phyloP scores from a whole-genome alignment of 2,329 filamentous ascomycete species.

The Metarhizium anisopliae region DNA sequence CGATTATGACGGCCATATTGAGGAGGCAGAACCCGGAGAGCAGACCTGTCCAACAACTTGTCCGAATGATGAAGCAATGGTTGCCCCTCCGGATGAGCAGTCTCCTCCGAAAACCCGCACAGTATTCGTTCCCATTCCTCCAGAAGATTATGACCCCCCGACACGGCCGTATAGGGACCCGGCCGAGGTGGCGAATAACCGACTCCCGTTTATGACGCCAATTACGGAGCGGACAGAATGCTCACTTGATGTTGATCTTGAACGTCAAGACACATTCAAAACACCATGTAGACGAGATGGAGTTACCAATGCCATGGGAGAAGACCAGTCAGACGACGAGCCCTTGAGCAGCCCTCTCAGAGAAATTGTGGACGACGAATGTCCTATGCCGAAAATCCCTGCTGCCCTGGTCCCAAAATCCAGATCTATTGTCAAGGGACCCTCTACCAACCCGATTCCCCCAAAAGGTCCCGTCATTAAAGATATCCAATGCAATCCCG shows the following conservation, averaged over 20 bases:
- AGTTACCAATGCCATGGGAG: constrained; percentile 15
- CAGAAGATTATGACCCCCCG: constrained; percentile 78
- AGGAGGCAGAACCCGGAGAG: constrained; percentile 21
- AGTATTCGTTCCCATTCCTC: constrained; percentile 69
- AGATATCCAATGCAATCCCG: constrained; percentile 80
- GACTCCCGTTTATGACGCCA: constrained; percentile 95
- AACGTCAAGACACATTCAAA: constrained; percentile 56
- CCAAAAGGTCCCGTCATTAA: constrained; percentile 66
- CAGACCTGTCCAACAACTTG: neutral
- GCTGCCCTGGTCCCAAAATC: constrained; percentile 40
- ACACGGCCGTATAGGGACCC: constrained; percentile 75
- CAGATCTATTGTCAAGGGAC: constrained; percentile 20
- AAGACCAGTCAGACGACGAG: constrained; percentile 26
- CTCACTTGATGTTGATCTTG: constrained; percentile 61
- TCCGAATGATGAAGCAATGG: constrained; percentile 23
- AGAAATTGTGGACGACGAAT: constrained; percentile 48
- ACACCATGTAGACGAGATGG: constrained; percentile 60
- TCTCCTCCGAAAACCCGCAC: constrained; percentile 48
- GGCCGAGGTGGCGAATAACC: constrained; percentile 72
- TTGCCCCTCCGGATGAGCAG: constrained; percentile 30
- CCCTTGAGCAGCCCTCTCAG: constrained; percentile 64
- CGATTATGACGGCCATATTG: constrained; percentile 7
- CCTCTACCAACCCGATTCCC: constrained; percentile 29
- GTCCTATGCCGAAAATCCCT: constrained; percentile 37
- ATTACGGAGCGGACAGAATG: constrained; percentile 94